Conservation (phyloP, 306 rosid genomes). For the Trifolium fragiferum region DNA sequence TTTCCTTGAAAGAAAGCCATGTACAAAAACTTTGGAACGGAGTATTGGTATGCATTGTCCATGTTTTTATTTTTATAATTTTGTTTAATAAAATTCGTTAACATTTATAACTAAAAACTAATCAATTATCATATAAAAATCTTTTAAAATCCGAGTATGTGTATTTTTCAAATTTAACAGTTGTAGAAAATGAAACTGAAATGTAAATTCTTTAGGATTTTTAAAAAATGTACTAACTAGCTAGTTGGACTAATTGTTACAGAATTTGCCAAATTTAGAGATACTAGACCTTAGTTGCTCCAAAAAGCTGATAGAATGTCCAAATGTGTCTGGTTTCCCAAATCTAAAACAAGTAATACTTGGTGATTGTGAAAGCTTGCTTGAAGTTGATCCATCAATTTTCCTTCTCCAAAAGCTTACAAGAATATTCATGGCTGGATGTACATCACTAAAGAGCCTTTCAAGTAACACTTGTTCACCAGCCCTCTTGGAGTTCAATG, state of each 20-base stretch:
- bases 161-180: too few species aligned
- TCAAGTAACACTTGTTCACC: slow-evolving; percentile 4
- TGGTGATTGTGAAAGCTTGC: not conserved
- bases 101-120: too few species aligned
- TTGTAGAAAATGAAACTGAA: too few species aligned
- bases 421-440: rapidly evolving
- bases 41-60: too few species aligned
- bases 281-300: not conserved
- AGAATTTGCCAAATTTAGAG: slow-evolving; percentile 10
- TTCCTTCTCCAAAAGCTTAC: slow-evolving; percentile 3
- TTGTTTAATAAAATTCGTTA: too few species aligned
- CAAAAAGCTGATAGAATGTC: not conserved
- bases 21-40: slow-evolving; percentile 25
- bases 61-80: too few species aligned
- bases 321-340: not conserved
- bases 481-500: rapidly evolving
- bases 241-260: too few species aligned
- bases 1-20: not conserved
- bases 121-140: too few species aligned
- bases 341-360: not conserved
- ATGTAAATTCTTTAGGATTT: too few species aligned
- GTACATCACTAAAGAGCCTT: slow-evolving; percentile 17
- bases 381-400: slow-evolving; percentile 22
- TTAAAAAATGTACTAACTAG: too few species aligned
- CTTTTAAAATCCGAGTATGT: too few species aligned